phyloP scores from a whole-genome alignment of 2,329 filamentous ascomycete genomes.

The Peltaster fructicola region DNA sequence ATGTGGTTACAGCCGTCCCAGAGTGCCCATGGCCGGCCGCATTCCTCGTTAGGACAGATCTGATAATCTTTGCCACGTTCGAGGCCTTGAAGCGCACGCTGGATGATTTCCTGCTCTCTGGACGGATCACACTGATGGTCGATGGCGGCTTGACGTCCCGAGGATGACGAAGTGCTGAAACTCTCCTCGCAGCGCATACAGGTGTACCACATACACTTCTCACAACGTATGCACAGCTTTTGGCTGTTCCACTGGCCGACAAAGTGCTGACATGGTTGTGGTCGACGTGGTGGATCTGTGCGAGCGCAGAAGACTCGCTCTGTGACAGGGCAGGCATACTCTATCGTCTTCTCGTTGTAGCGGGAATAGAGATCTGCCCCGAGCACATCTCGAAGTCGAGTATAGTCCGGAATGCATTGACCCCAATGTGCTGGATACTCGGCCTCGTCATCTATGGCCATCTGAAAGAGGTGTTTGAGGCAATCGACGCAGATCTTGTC shows the following conservation, averaged over 20 bases:
- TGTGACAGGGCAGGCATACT: constrained; percentile 3
- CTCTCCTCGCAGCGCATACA: constrained; percentile 3
- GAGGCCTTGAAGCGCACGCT: constrained; percentile 5
- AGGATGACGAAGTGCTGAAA: constrained; percentile 1
- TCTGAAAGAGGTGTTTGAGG: constrained; percentile 6
- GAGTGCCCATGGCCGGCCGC: constrained; percentile 5
- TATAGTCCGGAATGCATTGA: constrained; percentile 2
- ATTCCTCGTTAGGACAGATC: constrained; percentile 5
- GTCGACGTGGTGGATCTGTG: constrained; percentile 2
- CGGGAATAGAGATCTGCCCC: constrained; percentile 1
- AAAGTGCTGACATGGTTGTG: constrained; percentile 2
- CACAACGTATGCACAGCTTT: constrained; percentile 1
- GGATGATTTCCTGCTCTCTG: constrained; percentile 1
- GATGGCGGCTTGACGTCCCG: neutral
- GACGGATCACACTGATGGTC: constrained; percentile 5
- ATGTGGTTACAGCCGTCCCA: constrained; percentile 9
- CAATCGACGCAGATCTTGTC: constrained; percentile 6
- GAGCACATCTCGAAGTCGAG: constrained; percentile 3
- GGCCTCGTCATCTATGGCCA: constrained; percentile 5
- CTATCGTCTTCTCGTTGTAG: constrained; percentile 5
- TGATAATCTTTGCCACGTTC: constrained; percentile 6
- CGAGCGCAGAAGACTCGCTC: constrained; percentile 4
- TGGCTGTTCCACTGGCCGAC: constrained; percentile 1
- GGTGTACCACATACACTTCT: constrained; percentile 3
- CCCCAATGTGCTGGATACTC: constrained; percentile 7